phyloP scores from a whole-genome alignment of 2,329 filamentous ascomycete species.

The Cordyceps fumosorosea region DNA sequence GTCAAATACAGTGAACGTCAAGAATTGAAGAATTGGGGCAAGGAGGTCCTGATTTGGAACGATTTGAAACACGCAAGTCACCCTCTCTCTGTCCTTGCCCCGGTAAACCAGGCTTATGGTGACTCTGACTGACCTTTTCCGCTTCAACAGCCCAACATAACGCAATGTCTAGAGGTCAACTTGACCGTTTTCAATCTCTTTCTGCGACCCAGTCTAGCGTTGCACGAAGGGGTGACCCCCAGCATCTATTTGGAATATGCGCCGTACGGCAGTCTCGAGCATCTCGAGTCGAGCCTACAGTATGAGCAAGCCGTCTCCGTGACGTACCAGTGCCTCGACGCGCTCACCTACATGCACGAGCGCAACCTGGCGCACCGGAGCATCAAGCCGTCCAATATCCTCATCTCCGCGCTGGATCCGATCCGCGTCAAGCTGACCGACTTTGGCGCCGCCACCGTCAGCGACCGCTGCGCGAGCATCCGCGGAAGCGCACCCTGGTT shows the following conservation, averaged over 20 bases:
- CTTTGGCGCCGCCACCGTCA: neutral
- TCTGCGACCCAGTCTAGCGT: no score
- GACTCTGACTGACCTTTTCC: neutral
- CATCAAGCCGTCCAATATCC: neutral
- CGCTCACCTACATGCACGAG: neutral
- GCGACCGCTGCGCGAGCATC: neutral
- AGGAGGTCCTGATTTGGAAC: neutral
- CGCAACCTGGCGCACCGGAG: neutral
- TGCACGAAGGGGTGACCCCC: neutral
- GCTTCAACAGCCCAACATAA: neutral
- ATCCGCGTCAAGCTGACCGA: neutral
- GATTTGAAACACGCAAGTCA: neutral
- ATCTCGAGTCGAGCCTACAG: no score
- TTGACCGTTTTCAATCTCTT: neutral
- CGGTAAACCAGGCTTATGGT: no score
- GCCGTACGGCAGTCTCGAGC: neutral
- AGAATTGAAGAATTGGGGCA: neutral
- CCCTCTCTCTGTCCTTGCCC: no score
- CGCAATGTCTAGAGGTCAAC: fast-evolving
- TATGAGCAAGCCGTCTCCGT: neutral
- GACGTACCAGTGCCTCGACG: neutral
- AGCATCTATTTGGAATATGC: neutral
- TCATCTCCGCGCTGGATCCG: neutral
- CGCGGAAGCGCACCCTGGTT: neutral
- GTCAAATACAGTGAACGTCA: neutral